Percentiles rank a stretch among this genome's conserved stretches.
These are phyloP conservation scores for Saksenaea oblongispora DNA, from an alignment of 371 early-diverging fungal species.

Conservation along the genomic window DNA sequence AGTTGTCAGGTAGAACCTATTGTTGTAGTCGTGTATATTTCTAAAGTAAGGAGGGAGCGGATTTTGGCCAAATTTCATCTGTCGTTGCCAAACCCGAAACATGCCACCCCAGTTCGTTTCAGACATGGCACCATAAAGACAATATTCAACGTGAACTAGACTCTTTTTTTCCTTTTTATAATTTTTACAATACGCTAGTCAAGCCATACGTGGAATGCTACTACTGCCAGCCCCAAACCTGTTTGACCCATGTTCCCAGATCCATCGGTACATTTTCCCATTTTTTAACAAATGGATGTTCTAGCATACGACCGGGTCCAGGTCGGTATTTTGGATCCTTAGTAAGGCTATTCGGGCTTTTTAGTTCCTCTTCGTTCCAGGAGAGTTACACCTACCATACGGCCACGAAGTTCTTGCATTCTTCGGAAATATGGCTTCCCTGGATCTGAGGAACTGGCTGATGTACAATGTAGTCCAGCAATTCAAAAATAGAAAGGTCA, in stretches of 20 bases:
- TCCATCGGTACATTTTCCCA: conserved; percentile 54
- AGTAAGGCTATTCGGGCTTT: conserved; percentile 60
- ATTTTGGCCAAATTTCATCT: no score
- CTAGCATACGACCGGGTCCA: conserved; percentile 73
- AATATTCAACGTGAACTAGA: no score
- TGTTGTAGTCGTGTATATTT: no score
- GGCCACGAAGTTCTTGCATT: conserved; percentile 77
- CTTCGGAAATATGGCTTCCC: conserved; percentile 51
- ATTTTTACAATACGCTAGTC: neutral
- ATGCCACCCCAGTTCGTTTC: no score
- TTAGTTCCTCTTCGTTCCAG: conserved; percentile 17
- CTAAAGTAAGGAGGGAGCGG: no score
- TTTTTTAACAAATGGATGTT: conserved; percentile 63
- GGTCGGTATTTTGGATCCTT: conserved; percentile 80
- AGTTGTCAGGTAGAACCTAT: no score
- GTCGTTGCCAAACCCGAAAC: no score
- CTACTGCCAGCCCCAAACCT: conserved; percentile 59
- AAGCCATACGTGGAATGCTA: neutral
- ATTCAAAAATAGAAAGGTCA: conserved; percentile 81
- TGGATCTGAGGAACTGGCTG: conserved; percentile 83
- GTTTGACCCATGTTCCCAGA: conserved; percentile 51
- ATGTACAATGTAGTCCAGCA: conserved; percentile 86
- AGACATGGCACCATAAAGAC: no score
- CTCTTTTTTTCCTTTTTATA: no score
- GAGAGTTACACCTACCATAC: conserved; percentile 54